These are phyloP conservation scores for Aspergillus cavernicola DNA, from an alignment of 495 filamentous ascomycete genomes.

Conservation along the genomic window DNA sequence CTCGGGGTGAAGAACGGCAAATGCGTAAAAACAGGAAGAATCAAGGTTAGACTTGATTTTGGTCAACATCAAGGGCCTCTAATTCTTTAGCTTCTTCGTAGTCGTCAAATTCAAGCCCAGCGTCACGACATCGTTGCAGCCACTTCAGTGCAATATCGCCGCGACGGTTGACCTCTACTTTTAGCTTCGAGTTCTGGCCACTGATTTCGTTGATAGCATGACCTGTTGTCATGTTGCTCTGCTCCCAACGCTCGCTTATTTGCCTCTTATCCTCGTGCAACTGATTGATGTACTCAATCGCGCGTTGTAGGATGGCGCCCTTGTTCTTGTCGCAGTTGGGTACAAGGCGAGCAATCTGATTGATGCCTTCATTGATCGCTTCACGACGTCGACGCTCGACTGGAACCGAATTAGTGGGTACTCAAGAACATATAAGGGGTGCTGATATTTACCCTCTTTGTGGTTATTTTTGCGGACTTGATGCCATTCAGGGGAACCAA, in stretches of 20 bases:
- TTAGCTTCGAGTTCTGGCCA: slow-evolving; percentile 82
- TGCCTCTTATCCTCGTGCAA: slow-evolving; percentile 90
- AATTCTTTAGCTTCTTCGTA: slow-evolving; percentile 44
- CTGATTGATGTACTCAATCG: slow-evolving; percentile 89
- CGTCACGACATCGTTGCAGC: slow-evolving; percentile 76
- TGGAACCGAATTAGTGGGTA: slow-evolving; percentile 33
- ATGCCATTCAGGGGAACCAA: slow-evolving; percentile 97
- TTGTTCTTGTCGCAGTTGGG: slow-evolving; percentile 99
- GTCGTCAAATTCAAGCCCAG: slow-evolving; percentile 59
- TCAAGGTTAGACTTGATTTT: slow-evolving; percentile 21
- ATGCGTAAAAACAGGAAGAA: slow-evolving; percentile 6
- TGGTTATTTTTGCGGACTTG: slow-evolving; percentile 96
- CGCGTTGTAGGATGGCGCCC: slow-evolving; percentile 90
- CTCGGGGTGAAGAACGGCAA: slow-evolving; percentile 1
- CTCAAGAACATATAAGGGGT: neutral
- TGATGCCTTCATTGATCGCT: slow-evolving; percentile 99
- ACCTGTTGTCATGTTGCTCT: slow-evolving; percentile 91
- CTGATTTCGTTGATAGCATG: slow-evolving; percentile 92
- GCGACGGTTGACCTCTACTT: slow-evolving; percentile 65
- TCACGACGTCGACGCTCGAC: slow-evolving; percentile 96
- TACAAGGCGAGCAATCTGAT: slow-evolving; percentile 95
- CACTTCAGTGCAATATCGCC: slow-evolving; percentile 56
- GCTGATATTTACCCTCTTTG: slow-evolving; percentile 82
- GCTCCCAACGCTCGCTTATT: slow-evolving; percentile 94
- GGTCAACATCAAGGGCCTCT: slow-evolving; percentile 38